Evolutionary conservation across 192 early-diverging fungal genomes (phyloP), one percentile per base, ranked within the genome.

Genomic region (Coemansia sp.): DNA sequence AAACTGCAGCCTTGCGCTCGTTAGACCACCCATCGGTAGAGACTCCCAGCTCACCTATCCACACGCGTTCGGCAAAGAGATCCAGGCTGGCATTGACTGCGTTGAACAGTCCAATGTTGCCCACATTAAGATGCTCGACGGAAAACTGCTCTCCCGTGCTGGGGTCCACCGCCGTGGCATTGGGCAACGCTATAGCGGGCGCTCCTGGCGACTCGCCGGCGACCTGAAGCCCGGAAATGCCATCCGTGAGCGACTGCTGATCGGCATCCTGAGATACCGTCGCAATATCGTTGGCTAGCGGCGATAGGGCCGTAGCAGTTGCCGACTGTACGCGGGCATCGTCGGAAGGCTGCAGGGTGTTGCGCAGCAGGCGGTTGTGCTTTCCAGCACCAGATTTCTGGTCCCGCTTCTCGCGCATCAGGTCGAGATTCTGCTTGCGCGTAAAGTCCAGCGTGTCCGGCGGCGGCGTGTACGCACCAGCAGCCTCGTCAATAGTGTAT

Each of bases 21-120:
- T 88, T 82, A 0, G 85, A 77, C 65, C 89, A 82, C 4, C 68
- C 71, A 7, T 95, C 88, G 0, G 90, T 93, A 3, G 85, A 79
- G 65, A 88, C 87, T 21, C 91, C 93, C 54, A 94, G 67, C 5
- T 91, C 89, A 26, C 91, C 90, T 28, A 92, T 84, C 86, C 89
- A 92, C 25, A 88, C 74, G n/a, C 82, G 84, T 56, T 89, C 77
- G 23, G 79, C 62, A 54, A 89, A 66, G 49, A 81, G 72, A 1
- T 82, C 68, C 22, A 81, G 65, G 56, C 85, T 86, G 25, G 91
- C 84, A 18, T 90, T 88, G 55, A 97, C 85, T 0, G 94, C 92
- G 65, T 97, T 97, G 55, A 94, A 90, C 50, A 97, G 84, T n/a
- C 95, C 94, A 83, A 94, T 93, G 78, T 97, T 97, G 38, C 95